phyloP scores from a whole-genome alignment of 768 basidiomycete species.

The Agrocybe praecox region DNA sequence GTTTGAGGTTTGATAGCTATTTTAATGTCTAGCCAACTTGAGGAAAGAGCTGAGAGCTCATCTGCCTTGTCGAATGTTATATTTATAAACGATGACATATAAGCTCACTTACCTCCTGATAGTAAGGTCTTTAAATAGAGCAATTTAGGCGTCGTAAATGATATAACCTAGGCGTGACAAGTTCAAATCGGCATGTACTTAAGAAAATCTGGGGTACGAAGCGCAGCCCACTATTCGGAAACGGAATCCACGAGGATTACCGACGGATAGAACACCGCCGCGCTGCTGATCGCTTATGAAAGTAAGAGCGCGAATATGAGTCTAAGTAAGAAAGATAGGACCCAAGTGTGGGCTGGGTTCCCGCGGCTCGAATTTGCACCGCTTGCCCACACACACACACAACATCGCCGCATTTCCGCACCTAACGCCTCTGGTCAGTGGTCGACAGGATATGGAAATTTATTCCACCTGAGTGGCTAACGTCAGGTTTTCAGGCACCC shows the following conservation, averaged over 20 bases:
- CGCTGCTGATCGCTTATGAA: too few relatives aligned
- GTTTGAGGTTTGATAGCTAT: too few relatives aligned
- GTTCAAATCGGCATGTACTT: too few relatives aligned
- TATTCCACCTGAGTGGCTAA: neutral
- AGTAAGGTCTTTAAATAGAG: neutral
- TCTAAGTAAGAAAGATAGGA: too few relatives aligned
- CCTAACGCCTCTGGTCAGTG: neutral
- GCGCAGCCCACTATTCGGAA: neutral
- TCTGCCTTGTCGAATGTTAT: neutral
- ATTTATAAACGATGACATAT: neutral
- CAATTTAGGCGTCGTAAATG: neutral
- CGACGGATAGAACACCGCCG: neutral
- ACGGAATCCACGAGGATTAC: neutral
- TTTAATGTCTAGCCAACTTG: too few relatives aligned
- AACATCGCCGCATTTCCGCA: neutral
- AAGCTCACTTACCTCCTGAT: neutral
- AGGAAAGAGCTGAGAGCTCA: too few relatives aligned
- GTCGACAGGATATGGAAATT: slow-evolving; percentile 8
- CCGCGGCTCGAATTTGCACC: neutral
- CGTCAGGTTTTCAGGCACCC: neutral
- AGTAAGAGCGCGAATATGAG: too few relatives aligned
- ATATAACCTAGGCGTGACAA: neutral
- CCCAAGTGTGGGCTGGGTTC: neutral
- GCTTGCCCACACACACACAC: neutral
- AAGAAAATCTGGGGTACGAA: neutral